Percentiles rank a stretch among this genome's conserved stretches.
These are phyloP conservation scores for Cunninghamia lanceolata DNA, from an alignment of 75 land plant species.

Conservation along the genomic window DNA sequence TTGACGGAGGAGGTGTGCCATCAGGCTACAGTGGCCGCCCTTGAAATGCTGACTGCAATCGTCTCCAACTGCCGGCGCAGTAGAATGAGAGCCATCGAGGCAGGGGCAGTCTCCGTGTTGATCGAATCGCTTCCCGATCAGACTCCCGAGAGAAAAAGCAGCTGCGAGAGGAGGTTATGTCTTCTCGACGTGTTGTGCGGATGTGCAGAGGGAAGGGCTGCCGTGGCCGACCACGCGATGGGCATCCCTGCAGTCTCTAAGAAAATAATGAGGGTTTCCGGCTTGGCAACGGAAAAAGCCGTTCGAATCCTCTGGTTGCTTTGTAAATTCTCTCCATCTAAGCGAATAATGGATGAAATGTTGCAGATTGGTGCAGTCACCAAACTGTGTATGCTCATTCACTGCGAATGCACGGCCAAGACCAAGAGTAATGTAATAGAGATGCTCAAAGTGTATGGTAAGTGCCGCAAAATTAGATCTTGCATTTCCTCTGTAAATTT, in stretches of 20 bases:
- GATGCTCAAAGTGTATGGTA: conserved; percentile 29
- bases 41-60: conserved; percentile 27
- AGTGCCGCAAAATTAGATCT: conserved; percentile 33
- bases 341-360: conserved; percentile 45
- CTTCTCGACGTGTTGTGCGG: conserved; percentile 36
- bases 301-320: conserved; percentile 31
- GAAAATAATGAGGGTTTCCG: conserved; percentile 31
- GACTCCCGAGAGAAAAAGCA: conserved; percentile 1
- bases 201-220: conserved; percentile 41
- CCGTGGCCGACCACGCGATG: conserved; percentile 30
- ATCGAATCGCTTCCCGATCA: conserved; percentile 56
- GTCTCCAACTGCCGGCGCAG: conserved; percentile 20
- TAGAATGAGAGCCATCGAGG: conserved; percentile 41
- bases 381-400: conserved; percentile 36
- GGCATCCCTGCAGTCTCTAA: conserved; percentile 42
- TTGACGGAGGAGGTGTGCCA: conserved; percentile 37
- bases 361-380: conserved; percentile 37
- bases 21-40: conserved; percentile 24
- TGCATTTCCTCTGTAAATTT: conserved; percentile 16
- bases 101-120: conserved; percentile 43
- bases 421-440: conserved; percentile 38
- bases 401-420: conserved; percentile 25
- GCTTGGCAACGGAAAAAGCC: no score
- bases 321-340: conserved; percentile 20
- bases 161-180: conserved; percentile 30